phyloP scores from a whole-genome alignment of 352 stramenopile genomes.

The Aphanomyces astaci region DNA sequence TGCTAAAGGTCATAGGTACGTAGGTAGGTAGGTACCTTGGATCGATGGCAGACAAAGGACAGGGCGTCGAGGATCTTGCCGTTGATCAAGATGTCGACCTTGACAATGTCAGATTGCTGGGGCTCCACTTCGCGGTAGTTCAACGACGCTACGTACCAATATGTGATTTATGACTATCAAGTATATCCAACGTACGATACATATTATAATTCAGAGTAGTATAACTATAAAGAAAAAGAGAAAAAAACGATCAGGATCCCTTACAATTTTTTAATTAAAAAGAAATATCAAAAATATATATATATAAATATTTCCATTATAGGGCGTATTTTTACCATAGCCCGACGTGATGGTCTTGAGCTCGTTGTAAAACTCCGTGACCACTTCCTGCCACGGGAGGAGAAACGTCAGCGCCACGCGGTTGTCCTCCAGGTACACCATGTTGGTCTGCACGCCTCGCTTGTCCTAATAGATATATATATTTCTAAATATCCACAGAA shows the following conservation, averaged over 20 bases:
- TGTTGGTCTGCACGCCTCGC: slow-evolving; percentile 85
- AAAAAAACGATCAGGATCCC: no score
- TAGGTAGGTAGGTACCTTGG: slow-evolving; percentile 38
- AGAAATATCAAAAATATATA: no score
- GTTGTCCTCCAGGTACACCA: slow-evolving; percentile 92
- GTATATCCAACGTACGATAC: no score
- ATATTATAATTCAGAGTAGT: no score
- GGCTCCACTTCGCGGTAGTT: slow-evolving; percentile 92
- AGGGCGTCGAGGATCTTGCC: slow-evolving; percentile 93
- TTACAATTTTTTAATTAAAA: no score
- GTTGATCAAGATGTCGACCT: slow-evolving; percentile 94
- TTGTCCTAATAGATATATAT: slow-evolving; percentile 36
- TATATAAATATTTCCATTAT: no score
- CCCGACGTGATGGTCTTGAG: slow-evolving; percentile 94
- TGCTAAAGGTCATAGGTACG: not conserved
- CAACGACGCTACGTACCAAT: slow-evolving; percentile 55
- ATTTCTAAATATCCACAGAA: not conserved
- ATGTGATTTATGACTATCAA: not conserved
- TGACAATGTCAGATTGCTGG: slow-evolving; percentile 89
- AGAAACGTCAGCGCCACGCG: slow-evolving; percentile 91
- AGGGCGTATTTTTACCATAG: slow-evolving; percentile 91
- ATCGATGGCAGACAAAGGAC: slow-evolving; percentile 94
- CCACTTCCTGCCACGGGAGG: slow-evolving; percentile 98
- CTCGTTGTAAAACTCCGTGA: slow-evolving; percentile 99
- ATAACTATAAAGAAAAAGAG: no score